Base-by-base conservation (phyloP, 2,329 filamentous ascomycete species). In the Colletotrichum coccodes region DNA sequence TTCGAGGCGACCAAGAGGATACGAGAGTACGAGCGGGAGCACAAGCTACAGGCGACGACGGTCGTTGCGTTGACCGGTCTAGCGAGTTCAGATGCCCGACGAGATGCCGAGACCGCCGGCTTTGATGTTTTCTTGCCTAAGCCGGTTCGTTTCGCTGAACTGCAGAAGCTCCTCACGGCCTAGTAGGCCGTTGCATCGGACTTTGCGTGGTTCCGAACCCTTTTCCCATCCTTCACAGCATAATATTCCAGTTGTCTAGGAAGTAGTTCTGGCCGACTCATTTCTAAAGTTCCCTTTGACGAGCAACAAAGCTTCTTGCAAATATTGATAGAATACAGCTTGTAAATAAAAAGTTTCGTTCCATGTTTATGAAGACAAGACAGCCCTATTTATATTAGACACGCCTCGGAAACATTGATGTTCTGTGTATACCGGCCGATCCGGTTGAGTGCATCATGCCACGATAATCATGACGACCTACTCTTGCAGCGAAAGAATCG, bases 41-140 rank as follows among this genome's bases (percentile, higher is more conserved):
- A 80, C 12, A 76, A 75, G 1, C 71, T 84, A 3, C 71, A 76
- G 3, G 81, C 80, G 0, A 81, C 83, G 0, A 83, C 80, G 0
- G 50, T 88, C 32, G 84, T 88, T 52, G 86, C 86, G 0, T 73
- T 88, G 28, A 88, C 86, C 1, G 86, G 86, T 0, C 76, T 87
- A 26, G 86, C 85, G 1, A 85, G 83, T 57, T 79, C 81, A 1
- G 82, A 82, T 59, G 84, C 84, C 0, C 79, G 83, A 57, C 79
- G 82, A 42, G 84, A 88, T 68, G 85, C 86, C 0, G 82, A 84
- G 46, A 80, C 79, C 5, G 81, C 79, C 23, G 85, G 85, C 0
- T 81, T 87, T 23, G 84, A 88, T 71, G 63, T 86, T 1, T 87
- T 86, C 65, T 68, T 87, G 59, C 84, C 85, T 18, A 87, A 87